A percentile compares a stretch with the other conserved stretches of the same genome.
Evolutionary conservation across 176 grass and related monocot genomes (phyloP).

Genomic region (Ensete glaucum): DNA sequence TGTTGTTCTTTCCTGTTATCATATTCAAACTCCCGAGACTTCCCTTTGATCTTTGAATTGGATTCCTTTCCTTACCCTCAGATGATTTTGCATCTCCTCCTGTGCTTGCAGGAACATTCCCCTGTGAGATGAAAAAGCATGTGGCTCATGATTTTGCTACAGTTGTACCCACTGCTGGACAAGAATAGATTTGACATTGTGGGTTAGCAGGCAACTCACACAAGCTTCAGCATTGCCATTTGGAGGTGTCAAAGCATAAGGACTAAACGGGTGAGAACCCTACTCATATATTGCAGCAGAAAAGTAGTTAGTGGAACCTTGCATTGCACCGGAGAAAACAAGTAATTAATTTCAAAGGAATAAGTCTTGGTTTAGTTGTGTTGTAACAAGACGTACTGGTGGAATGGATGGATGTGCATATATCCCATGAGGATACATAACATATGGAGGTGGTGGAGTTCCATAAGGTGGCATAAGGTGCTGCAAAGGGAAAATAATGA

Average conservation of each 20-base stretch:
- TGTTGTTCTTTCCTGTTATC: conserved; percentile 72
- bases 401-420: conserved; percentile 93
- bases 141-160: conserved; percentile 4
- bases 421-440: conserved; percentile 92
- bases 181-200: neutral
- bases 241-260: conserved; percentile 55
- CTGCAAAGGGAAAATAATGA: conserved; percentile 21
- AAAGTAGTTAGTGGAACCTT: neutral
- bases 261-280: conserved; percentile 75
- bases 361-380: neutral
- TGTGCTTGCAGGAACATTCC: conserved; percentile 9
- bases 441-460: conserved; percentile 56
- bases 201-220: conserved; percentile 44
- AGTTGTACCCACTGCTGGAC: conserved; percentile 5
- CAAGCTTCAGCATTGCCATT: conserved; percentile 65
- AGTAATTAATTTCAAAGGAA: neutral
- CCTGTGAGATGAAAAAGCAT: neutral
- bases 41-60: conserved; percentile 75
- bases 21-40: conserved; percentile 98
- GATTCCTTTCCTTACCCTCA: conserved; percentile 79
- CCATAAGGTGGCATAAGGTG: conserved; percentile 85
- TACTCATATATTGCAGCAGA: conserved; percentile 13
- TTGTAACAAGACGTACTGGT: conserved; percentile 36
- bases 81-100: conserved; percentile 65
- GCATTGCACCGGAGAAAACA: neutral